phyloP scores from a whole-genome alignment of 805 yeast genomes.

The Nakazawaea holstii region DNA sequence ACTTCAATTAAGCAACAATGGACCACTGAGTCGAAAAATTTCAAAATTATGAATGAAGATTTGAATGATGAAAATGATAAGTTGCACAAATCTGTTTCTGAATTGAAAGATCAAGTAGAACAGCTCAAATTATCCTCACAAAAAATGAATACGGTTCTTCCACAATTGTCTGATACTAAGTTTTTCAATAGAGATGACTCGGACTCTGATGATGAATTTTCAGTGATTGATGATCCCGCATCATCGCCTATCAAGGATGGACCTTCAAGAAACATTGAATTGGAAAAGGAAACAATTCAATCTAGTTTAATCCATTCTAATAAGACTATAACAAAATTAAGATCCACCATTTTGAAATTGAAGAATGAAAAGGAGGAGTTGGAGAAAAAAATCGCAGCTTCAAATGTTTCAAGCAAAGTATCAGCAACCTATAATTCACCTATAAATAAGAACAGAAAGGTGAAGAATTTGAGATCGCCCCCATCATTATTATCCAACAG shows the following conservation, averaged over 20 bases:
- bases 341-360: slow-evolving; percentile 41
- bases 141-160: neutral
- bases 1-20: slow-evolving; percentile 29
- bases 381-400: slow-evolving; percentile 16
- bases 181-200: slow-evolving; percentile 22
- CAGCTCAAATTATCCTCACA: neutral
- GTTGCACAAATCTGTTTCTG: slow-evolving; percentile 34
- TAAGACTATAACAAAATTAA: slow-evolving; percentile 53
- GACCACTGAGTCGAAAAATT: slow-evolving; percentile 37
- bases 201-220: slow-evolving; percentile 30
- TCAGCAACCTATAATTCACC: slow-evolving; percentile 2
- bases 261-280: slow-evolving; percentile 36
- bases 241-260: slow-evolving; percentile 27
- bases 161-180: slow-evolving; percentile 3
- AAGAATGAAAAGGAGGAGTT: slow-evolving; percentile 35
- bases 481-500: slow-evolving; percentile 15
- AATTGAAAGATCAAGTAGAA: slow-evolving; percentile 15
- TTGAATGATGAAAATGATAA: slow-evolving; percentile 67
- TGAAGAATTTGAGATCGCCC: slow-evolving; percentile 11
- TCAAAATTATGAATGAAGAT: slow-evolving; percentile 48
- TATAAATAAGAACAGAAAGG: neutral
- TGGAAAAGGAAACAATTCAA: slow-evolving; percentile 63
- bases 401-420: neutral
- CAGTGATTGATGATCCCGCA: slow-evolving; percentile 25
- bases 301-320: slow-evolving; percentile 63